Evolutionary conservation across 2,329 filamentous ascomycete species (phyloP), one percentile per base, ranked within the genome.

Genomic region (Ilyonectria sp.): DNA sequence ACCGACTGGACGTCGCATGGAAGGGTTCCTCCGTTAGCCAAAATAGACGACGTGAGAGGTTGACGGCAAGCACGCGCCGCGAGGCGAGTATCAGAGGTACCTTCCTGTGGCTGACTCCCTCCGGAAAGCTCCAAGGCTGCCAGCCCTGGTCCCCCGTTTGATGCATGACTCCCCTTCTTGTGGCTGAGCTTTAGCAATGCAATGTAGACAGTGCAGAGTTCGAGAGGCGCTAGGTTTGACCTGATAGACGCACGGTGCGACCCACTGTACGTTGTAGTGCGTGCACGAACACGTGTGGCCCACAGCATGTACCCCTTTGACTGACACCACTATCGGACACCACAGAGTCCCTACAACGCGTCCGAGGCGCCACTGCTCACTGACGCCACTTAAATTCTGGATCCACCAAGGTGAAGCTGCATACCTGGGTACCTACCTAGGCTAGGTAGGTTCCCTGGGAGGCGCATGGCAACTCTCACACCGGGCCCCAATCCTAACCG

Each of bases 161-260:
- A 44, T 54, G 40, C 17, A 52, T 58, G 31, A 8, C 15, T 23
- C 47, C 60, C 53, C 21, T 19, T 35, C 44, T 7, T 49, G 47
- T 15, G 21, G 46, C 15, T 10, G 40, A 29, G 35, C 11, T 26
- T 26, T 19, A 7, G 33, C 11, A 17, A 52, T 63, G 54, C 53
- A 63, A 54, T 54, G 44, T 58, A 46, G 29, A 29, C 26, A 40
- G 49, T 35, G 15, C 23, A 37, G 26, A 50, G 43, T 35, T 54
- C 54, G 21, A 29, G 15, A 17, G 44, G 54, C 49, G 35, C 37
- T 17, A 64, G 23, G n/a, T 40, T n/a, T 35, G 17, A 53, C 17
- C 44, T 8, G 19, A 56, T 29, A 31, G 40, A 46, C 6, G 17
- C 54, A 66, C 63, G 60, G 63, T 66, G 63, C 63, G 49, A 23